These are phyloP conservation scores for Teunomyces panamensis DNA, from an alignment of 805 yeast genomes.

Conservation along the genomic window DNA sequence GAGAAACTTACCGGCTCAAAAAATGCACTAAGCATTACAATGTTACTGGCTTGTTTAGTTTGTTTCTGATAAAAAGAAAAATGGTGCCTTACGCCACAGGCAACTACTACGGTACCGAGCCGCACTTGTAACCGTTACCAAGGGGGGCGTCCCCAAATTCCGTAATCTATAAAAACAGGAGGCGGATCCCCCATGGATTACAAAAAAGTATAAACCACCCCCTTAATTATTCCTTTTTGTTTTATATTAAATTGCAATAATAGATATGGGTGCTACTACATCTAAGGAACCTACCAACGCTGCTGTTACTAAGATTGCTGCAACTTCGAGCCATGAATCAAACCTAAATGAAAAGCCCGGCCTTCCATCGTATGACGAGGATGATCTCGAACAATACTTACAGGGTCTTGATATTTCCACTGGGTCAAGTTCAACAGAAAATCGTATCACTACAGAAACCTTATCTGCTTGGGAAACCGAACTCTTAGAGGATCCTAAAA, in stretches of 20 bases:
- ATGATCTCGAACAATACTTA: constrained; percentile 9
- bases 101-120: constrained; percentile 5
- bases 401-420: constrained; percentile 10
- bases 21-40: too few species aligned
- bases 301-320: background rate
- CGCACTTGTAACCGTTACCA: background rate
- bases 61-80: too few species aligned
- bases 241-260: background rate
- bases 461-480: constrained; percentile 42
- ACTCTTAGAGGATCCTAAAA: constrained; percentile 46
- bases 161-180: background rate
- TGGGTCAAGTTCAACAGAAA: constrained; percentile 4
- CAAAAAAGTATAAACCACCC: too few species aligned
- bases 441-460: constrained; percentile 16
- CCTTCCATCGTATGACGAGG: background rate
- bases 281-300: background rate
- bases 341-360: constrained; percentile 10
- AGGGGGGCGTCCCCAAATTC: constrained; percentile 1
- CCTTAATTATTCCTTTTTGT: background rate
- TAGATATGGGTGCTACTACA: background rate
- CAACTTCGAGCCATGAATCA: background rate
- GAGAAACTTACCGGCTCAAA: too few species aligned
- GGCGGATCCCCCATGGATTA: too few species aligned
- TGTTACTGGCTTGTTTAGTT: too few species aligned
- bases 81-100: background rate